Evolutionary conservation across 176 grass and related monocot genomes (phyloP).

Genomic region (Avena atlantica): DNA sequence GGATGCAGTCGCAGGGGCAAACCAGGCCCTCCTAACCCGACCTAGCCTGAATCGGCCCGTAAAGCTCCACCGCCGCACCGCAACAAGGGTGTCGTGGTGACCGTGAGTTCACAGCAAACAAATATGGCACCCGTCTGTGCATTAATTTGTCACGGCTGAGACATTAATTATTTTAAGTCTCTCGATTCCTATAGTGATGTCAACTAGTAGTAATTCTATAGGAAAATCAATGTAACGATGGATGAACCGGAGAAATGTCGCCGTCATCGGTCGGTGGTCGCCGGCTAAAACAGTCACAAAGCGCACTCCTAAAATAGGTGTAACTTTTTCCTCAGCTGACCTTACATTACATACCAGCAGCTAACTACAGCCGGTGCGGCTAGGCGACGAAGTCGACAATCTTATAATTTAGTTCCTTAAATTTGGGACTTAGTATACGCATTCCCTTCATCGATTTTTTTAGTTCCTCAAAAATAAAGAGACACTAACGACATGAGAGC

Average conservation of each 20-base stretch:
- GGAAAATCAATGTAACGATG: not conserved
- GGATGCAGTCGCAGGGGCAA: no score
- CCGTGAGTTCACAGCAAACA: not conserved
- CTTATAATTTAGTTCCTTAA: not conserved
- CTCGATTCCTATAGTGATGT: not conserved
- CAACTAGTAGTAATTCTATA: not conserved
- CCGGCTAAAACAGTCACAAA: not conserved
- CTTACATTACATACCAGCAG: not conserved
- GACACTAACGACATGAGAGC: constrained; percentile 44
- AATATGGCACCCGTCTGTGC: no score
- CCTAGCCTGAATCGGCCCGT: no score
- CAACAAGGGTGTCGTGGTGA: no score
- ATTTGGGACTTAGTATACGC: no score
- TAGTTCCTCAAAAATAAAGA: not conserved
- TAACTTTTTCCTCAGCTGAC: constrained; percentile 25
- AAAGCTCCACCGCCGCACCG: no score
- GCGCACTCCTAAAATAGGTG: not conserved
- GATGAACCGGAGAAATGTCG: not conserved
- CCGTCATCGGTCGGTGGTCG: not conserved
- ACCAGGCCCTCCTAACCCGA: no score
- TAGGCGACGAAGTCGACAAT: not conserved
- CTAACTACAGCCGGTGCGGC: not conserved
- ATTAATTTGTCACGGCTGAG: no score
- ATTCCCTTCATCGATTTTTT: not conserved
- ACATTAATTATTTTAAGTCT: not conserved